A percentile compares a stretch with the other conserved stretches of the same genome.
phyloP scores from a whole-genome alignment of 2,329 filamentous ascomycete species.

The Ophiostoma pallidulum region DNA sequence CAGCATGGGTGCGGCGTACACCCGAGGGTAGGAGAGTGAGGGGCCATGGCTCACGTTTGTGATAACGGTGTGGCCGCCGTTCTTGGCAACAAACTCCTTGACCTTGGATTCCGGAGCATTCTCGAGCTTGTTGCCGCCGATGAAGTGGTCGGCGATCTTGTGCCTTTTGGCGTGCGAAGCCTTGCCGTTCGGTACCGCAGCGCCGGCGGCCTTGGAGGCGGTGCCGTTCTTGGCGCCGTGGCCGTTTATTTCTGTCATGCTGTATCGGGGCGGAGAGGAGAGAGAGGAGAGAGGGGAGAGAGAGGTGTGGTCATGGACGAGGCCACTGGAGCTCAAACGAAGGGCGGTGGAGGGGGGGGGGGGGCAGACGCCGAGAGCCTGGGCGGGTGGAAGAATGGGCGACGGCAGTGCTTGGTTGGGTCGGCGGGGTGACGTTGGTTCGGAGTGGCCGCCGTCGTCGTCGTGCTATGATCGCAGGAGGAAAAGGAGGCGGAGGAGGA shows the following conservation, averaged over 20 bases:
- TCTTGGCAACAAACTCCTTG: slow-evolving; percentile 86
- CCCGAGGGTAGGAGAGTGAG: neutral
- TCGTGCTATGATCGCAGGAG: no score
- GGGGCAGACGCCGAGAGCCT: neutral
- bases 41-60: slow-evolving; percentile 75
- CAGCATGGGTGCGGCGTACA: neutral
- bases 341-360: neutral
- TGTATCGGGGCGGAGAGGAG: slow-evolving; percentile 12
- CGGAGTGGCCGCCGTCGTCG: neutral
- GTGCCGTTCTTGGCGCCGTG: slow-evolving; percentile 30
- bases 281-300: neutral
- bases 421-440: no score
- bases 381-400: neutral
- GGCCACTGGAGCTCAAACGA: neutral
- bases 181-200: slow-evolving; percentile 50
- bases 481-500: neutral
- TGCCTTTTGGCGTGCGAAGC: slow-evolving; percentile 69
- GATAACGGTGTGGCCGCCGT: slow-evolving; percentile 96
- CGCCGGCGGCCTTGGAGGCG: slow-evolving; percentile 29
- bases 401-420: neutral
- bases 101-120: slow-evolving; percentile 76
- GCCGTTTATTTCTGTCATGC: slow-evolving; percentile 41
- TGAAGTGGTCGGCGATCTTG: slow-evolving; percentile 85
- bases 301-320: neutral
- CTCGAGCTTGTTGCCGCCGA: slow-evolving; percentile 82